A percentile compares a stretch with the other conserved stretches of the same genome.
These are phyloP conservation scores for Russula compacta DNA, from an alignment of 768 basidiomycete genomes.

Conservation along the genomic window DNA sequence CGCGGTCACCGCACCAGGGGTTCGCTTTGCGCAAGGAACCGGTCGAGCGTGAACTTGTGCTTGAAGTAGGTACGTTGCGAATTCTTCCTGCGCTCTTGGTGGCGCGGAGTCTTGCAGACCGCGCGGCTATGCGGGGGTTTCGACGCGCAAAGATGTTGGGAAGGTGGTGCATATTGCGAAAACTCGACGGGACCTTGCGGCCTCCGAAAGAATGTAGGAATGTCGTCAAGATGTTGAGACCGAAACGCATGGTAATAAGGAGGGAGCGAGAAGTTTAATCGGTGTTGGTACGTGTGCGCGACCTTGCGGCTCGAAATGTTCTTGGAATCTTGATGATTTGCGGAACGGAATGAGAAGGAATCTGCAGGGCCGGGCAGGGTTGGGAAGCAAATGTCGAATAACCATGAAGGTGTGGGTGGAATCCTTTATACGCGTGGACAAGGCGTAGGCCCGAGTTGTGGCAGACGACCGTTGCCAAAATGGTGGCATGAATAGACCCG, in stretches of 20 bases:
- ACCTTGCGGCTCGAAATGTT: neutral
- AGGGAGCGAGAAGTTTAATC: neutral
- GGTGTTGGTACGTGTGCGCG: neutral
- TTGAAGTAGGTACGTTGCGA: neutral
- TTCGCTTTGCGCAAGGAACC: neutral
- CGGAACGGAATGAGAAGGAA: neutral
- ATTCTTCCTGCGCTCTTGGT: neutral
- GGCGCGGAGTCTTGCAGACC: conserved; percentile 4
- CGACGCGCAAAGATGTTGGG: conserved; percentile 8
- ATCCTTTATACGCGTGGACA: neutral
- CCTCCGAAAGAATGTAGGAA: neutral
- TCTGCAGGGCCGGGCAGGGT: neutral
- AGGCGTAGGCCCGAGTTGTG: neutral
- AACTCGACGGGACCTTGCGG: conserved; percentile 4
- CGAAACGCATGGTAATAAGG: neutral
- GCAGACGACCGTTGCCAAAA: neutral
- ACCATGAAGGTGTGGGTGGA: neutral
- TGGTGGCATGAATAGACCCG: neutral
- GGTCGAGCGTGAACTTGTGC: neutral
- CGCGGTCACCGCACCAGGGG: neutral
- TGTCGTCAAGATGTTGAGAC: neutral
- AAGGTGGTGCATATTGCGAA: conserved; percentile 5
- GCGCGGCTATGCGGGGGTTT: conserved; percentile 4
- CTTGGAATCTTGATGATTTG: neutral
- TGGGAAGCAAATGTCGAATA: neutral